Base-by-base conservation (phyloP, 345 rosid species). In the Salix brachista region DNA sequence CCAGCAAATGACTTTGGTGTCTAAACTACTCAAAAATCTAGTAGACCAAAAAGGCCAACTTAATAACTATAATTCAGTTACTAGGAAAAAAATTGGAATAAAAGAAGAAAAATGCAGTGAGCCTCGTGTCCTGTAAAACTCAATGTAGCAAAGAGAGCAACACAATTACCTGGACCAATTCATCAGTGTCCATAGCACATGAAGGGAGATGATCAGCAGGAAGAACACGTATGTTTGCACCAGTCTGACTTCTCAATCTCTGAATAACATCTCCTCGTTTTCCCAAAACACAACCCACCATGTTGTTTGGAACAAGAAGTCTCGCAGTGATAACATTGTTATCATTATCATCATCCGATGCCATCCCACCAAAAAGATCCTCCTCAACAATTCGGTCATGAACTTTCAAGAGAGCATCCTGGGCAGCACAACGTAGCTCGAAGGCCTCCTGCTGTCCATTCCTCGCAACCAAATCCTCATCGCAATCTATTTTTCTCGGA, bases 251-350 rank as follows among this genome's bases (percentile, higher is more conserved):
- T 75, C 91, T 86, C 76, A 90, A 77, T 75, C 82, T 81, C 70
- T 90, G 88, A 64, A 89, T 84, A 58, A 90, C 84, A 69, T 89
- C 89, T 58, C 94, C 92, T 39, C 87, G 74, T 80, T 83, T 89
- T 10, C 92, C 92, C 39, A 90, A 54, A 69, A 90, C 69, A 66
- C 94, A 90, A 30, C 92, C 90, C 5, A 90, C 89, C 88, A 81
- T 74, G 81, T 86, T 83, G 75, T 76, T 83, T 0, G 91, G 88
- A 78, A 90, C 94, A 18, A 90, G 88, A 62, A 87, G 89, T 13
- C 91, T 80, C 44, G 81, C 78, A 1, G 84, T 79, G 68, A 90
- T 81, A 50, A 72, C 77, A 79, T 48, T 69, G 65, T 50, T 74
- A 6, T 81, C 90, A 54, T 79, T 80, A 67, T 80, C 90, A 70